Evolutionary conservation across 305 asterid genomes (phyloP), one percentile per base, ranked within the genome.

Genomic region (Striga hermonthica): DNA sequence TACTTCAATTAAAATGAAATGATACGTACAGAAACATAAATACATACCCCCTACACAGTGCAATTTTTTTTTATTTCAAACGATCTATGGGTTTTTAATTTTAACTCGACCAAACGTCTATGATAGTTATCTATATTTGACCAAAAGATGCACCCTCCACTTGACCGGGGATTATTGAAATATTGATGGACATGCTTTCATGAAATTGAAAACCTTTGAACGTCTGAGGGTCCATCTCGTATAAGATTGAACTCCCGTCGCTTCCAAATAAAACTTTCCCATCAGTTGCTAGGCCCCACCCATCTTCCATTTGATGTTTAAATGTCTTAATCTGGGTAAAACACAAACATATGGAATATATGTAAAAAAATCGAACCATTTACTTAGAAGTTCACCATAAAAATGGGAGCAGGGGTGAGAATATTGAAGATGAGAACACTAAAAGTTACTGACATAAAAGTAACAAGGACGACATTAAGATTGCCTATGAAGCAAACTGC

Each of bases 281-380:
- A 72, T 91, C 84, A 62, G 95, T 91, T 67, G 97, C 91, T 78
- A 88, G 77, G 35, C 97, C 97, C 97, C 97, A 91, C 39, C 97
- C 97, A 79, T 91, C 97, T 72, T 77, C 62, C 97, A 91, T 91
- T 62, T 76, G 84, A 75, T 84, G 83, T 49, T 76, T 72, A 63
- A 88, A 91, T 48, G 45, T 81, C 56, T 59, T 70, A 68, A 79
- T 72, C 97, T 88, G 88, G 75, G 75, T 62, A 59, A 15, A 74
- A 70, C 57, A 54, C 37, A 40, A 12, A 48, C 14, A 64, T 54
- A 50, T 9, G 64, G 71, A 38, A 71, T 49, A 45, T 4, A 50
- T 49, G 31, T 22, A 22, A 22, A 22, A 22, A 22, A 22, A 22
- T 22, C 31, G 31, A 22, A 39, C 56, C 56, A 15, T 5, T 7